These are phyloP conservation scores for Lablab purpureus DNA, from an alignment of 306 rosid species.

Conservation along the genomic window DNA sequence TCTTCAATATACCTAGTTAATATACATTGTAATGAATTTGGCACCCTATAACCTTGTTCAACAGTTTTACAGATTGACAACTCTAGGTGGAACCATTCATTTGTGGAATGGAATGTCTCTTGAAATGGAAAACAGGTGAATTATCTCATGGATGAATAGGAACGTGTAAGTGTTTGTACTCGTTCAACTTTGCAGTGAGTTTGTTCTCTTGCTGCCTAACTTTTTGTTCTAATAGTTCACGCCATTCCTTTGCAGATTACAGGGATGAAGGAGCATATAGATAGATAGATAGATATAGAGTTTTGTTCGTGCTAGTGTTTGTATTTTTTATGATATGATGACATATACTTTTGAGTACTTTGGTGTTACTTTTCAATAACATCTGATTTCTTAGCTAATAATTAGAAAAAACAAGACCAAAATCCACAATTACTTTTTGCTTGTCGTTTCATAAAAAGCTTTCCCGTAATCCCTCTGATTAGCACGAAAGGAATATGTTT, in stretches of 20 bases:
- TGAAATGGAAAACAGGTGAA: too few relatives aligned
- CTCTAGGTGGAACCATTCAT: too few relatives aligned
- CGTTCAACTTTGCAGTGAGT: too few relatives aligned
- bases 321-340: too few relatives aligned
- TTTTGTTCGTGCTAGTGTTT: neutral
- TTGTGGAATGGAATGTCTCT: too few relatives aligned
- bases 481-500: neutral
- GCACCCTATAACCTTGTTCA: too few relatives aligned
- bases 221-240: neutral
- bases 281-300: neutral
- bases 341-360: neutral
- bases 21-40: too few relatives aligned
- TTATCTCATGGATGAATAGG: too few relatives aligned
- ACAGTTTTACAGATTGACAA: too few relatives aligned
- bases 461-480: neutral
- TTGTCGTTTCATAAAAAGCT: constrained; percentile 5
- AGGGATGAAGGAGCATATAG: neutral
- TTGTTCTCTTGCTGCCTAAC: neutral
- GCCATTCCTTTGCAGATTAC: neutral
- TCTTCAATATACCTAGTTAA: too few relatives aligned
- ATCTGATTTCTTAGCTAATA: neutral
- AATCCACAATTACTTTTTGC: neutral
- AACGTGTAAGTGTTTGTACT: too few relatives aligned
- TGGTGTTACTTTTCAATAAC: neutral
- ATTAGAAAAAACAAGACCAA: neutral